Evolutionary conservation across 2,329 filamentous ascomycete genomes (phyloP).

Genomic region (Blumeria graminis): DNA sequence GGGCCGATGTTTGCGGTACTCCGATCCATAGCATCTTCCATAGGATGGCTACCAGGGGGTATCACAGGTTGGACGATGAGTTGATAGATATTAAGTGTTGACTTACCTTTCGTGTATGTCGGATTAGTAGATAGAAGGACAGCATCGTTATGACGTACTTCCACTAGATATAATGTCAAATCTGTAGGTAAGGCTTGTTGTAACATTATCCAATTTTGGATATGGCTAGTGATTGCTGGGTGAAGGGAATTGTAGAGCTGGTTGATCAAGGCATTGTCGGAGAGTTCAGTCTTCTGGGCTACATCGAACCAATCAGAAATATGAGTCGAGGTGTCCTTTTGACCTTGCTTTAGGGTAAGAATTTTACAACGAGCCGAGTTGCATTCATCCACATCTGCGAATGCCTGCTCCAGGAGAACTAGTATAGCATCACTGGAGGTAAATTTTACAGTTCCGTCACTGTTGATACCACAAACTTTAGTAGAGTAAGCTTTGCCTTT

Average conservation of each 20-base stretch:
- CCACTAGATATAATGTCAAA: not conserved
- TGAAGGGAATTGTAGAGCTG: not conserved
- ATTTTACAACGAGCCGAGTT: not conserved
- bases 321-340: not conserved
- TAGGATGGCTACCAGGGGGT: not conserved
- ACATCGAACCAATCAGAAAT: not conserved
- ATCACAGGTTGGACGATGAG: not conserved
- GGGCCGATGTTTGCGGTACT: not conserved
- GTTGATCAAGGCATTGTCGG: not conserved
- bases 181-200: not conserved
- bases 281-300: not conserved
- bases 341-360: not conserved
- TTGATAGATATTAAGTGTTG: not conserved
- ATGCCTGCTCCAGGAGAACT: not conserved
- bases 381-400: not conserved
- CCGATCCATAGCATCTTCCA: not conserved
- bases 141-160: not conserved
- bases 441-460: not conserved
- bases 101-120: not conserved
- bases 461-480: not conserved
- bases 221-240: not conserved
- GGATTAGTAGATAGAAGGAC: not conserved
- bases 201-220: not conserved
- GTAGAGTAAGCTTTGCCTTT: not conserved
- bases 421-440: not conserved